Percentiles rank a stretch among this genome's conserved stretches.
Evolutionary conservation across 2,329 filamentous ascomycete genomes (phyloP).

Genomic region (Colletotrichum liaoningense): DNA sequence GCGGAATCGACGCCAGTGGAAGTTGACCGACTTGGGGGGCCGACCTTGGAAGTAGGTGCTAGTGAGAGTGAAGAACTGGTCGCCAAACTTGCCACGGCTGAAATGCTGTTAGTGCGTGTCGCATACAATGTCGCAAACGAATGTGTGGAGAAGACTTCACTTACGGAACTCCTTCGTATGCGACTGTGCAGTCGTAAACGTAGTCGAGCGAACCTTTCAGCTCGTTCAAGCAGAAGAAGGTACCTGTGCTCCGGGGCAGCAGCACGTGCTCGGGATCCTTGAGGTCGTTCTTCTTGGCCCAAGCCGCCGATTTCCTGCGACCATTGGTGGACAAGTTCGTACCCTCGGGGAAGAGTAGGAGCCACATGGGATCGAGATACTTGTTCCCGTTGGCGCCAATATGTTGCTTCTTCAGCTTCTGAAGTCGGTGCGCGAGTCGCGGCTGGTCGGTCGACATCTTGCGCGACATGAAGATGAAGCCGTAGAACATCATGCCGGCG

Average conservation of each 20-base stretch:
- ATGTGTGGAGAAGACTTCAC: slow-evolving; percentile 49
- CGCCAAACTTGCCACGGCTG: slow-evolving; percentile 85
- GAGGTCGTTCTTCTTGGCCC: slow-evolving; percentile 81
- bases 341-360: slow-evolving; percentile 88
- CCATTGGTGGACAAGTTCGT: slow-evolving; percentile 83
- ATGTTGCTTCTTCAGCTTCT: slow-evolving; percentile 72
- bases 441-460: slow-evolving; percentile 86
- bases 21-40: slow-evolving; percentile 94
- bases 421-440: slow-evolving; percentile 78
- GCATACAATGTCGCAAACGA: background rate
- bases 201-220: slow-evolving; percentile 81
- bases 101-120: slow-evolving; percentile 7
- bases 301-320: slow-evolving; percentile 75
- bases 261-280: slow-evolving; percentile 80
- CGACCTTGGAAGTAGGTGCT: slow-evolving; percentile 91
- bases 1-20: slow-evolving; percentile 92
- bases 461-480: slow-evolving; percentile 92
- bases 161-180: slow-evolving; percentile 93
- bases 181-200: slow-evolving; percentile 93
- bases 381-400: slow-evolving; percentile 63
- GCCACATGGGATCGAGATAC: slow-evolving; percentile 86
- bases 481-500: slow-evolving; percentile 85
- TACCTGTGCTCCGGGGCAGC: slow-evolving; percentile 83
- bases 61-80: slow-evolving; percentile 87
- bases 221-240: slow-evolving; percentile 83